Evolutionary conservation across 306 rosid genomes (phyloP).

Genomic region (Arachis stenosperma): DNA sequence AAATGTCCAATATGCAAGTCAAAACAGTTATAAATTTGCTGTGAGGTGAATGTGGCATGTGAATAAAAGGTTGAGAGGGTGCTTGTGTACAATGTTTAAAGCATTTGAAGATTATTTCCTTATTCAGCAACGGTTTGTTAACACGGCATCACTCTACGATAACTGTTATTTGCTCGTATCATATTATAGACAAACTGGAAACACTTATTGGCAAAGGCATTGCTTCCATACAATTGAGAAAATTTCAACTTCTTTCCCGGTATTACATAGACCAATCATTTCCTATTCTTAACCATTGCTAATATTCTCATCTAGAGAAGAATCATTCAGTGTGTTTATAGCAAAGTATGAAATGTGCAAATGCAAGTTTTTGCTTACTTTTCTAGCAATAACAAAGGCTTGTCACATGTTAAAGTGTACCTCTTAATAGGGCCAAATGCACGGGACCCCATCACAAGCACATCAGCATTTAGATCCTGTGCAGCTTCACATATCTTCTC

Average conservation of each 20-base stretch:
- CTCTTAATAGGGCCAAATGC: slow-evolving; percentile 86
- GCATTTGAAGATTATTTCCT: no score
- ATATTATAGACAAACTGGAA: no score
- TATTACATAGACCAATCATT: slow-evolving; percentile 2
- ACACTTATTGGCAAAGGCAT: no score
- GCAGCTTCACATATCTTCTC: slow-evolving; percentile 88
- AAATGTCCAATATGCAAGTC: no score
- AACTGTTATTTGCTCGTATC: no score
- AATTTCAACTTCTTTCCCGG: neutral
- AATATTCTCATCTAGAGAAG: neutral
- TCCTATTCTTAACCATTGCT: neutral
- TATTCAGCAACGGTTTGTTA: no score
- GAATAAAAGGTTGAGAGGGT: no score
- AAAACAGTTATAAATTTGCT: no score
- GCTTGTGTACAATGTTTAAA: no score
- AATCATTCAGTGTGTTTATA: neutral
- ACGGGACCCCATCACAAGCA: slow-evolving; percentile 89
- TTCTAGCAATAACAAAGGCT: slow-evolving; percentile 7
- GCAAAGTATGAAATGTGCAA: slow-evolving; percentile 2
- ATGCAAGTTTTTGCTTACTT: neutral
- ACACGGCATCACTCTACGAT: no score
- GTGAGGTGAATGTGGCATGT: no score
- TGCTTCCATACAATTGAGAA: neutral
- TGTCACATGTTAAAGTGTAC: slow-evolving; percentile 36
- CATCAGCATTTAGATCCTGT: slow-evolving; percentile 69